A percentile compares a stretch with the other conserved stretches of the same genome.
phyloP scores from a whole-genome alignment of 176 grass and related monocot genomes.

The Puccinellia tenuiflora region DNA sequence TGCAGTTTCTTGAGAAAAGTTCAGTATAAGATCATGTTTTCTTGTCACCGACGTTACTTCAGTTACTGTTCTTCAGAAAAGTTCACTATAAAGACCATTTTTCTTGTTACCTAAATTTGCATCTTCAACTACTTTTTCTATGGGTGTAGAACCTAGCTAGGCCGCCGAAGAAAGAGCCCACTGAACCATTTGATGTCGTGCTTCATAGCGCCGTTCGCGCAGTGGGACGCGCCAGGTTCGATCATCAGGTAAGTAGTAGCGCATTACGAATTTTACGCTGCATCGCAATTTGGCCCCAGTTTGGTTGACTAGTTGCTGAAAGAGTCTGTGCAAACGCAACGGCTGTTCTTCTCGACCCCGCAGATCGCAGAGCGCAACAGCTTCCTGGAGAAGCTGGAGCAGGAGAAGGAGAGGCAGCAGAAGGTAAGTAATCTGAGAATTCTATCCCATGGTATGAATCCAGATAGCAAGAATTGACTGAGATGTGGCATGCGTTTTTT shows the following conservation, averaged over 20 bases:
- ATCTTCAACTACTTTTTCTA: too few relatives aligned
- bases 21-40: neutral
- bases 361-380: constrained; percentile 49
- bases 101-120: neutral
- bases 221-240: constrained; percentile 52
- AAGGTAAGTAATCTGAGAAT: constrained; percentile 38
- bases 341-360: neutral
- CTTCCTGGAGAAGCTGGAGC: constrained; percentile 59
- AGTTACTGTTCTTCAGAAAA: neutral
- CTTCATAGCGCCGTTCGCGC: constrained; percentile 68
- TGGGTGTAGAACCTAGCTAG: constrained; percentile 29
- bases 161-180: constrained; percentile 55
- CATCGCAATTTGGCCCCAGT: neutral
- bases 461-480: neutral
- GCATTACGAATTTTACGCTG: neutral
- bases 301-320: constrained; percentile 6
- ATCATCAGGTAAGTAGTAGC: constrained; percentile 59
- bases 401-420: constrained; percentile 49
- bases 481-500: neutral
- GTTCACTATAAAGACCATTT: neutral
- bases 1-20: neutral
- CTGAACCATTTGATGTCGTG: constrained; percentile 57
- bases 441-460: neutral
- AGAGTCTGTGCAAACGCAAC: neutral
- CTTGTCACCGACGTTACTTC: neutral